Evolutionary conservation across 805 yeast species (phyloP).

Genomic region (Monosporozyma servazzii): DNA sequence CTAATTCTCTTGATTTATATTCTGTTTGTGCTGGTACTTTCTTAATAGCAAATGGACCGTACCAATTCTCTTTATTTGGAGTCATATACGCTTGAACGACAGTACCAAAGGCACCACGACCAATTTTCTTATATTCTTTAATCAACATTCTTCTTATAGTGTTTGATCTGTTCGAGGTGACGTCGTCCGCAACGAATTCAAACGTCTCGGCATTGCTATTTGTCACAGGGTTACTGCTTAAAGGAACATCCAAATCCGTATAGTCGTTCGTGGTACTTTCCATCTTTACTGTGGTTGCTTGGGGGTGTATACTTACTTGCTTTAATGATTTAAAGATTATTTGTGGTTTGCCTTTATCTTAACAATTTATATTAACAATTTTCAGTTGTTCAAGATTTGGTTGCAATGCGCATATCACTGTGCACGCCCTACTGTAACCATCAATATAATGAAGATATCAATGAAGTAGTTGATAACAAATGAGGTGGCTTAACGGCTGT

Average conservation of each 20-base stretch:
- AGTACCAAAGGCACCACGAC: slow-evolving; percentile 83
- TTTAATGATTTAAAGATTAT: not conserved
- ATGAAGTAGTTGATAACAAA: too few relatives aligned
- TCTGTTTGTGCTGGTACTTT: slow-evolving; percentile 84
- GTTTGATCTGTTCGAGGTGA: slow-evolving; percentile 50
- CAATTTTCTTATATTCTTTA: slow-evolving; percentile 63
- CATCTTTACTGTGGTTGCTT: too few relatives aligned
- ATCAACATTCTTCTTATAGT: slow-evolving; percentile 53
- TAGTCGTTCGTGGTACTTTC: not conserved
- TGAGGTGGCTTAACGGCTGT: too few relatives aligned
- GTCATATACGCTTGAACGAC: slow-evolving; percentile 63
- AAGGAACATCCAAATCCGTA: not conserved
- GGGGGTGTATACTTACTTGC: not conserved
- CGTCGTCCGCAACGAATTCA: slow-evolving; percentile 50
- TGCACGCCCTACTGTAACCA: too few relatives aligned
- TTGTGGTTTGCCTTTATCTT: not conserved
- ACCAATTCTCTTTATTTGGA: slow-evolving; percentile 40
- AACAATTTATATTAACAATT: not conserved
- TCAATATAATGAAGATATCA: too few relatives aligned
- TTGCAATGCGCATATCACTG: too few relatives aligned
- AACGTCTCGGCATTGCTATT: slow-evolving; percentile 6
- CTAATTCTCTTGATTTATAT: slow-evolving; percentile 73
- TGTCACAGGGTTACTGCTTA: not conserved
- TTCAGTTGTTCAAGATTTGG: too few relatives aligned
- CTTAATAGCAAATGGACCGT: slow-evolving; percentile 78